Evolutionary conservation across 306 rosid genomes (phyloP), one percentile per base, ranked within the genome.

Genomic region (Acacia melanoxylon): DNA sequence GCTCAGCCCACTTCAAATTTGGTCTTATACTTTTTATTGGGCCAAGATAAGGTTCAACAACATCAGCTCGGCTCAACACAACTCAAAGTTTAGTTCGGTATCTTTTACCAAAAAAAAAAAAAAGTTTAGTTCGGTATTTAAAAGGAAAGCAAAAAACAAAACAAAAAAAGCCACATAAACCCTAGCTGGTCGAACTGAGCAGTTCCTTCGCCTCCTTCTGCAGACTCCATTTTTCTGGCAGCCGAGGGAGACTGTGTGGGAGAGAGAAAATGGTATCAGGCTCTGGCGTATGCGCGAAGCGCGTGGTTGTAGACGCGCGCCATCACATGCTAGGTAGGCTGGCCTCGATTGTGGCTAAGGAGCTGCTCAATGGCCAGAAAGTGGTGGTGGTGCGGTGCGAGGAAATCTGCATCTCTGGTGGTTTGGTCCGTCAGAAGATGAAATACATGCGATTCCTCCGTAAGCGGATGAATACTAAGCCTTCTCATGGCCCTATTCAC

Each of bases 391-490:
- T 75, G 48, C 19, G 79, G 16, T 75, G 79, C 69, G 79, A 81
- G 82, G 83, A 78, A 79, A 71, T 74, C 56, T 75, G 79, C 40
- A 75, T 75, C 79, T 75, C 79, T 15, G 79, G 79, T n/a, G 79
- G 79, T 10, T 40, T 75, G 68, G 79, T 75, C 68, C 79, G 79
- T 58, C 79, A 75, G 69, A 75, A 75, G 79, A 75, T 75, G 79
- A 76, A 76, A 54, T 76, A 76, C 80, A 59, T 76, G 80, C 68
- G 80, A 8, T 76, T 76, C 44, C 72, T 76, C 19, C 80, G 80
- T 8, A 76, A 76, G 72, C 80, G 80, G 10, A 76, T 76, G 78
- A 75, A 75, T 27, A 52, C 78, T 54, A 75, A 75, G 78, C 78
- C 78, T 56, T 75, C 78, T 24, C 78, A 75, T n/a, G 77, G 77